Conservation (phyloP, 2,329 filamentous ascomycete species). For the Colletotrichum plurivorum region DNA sequence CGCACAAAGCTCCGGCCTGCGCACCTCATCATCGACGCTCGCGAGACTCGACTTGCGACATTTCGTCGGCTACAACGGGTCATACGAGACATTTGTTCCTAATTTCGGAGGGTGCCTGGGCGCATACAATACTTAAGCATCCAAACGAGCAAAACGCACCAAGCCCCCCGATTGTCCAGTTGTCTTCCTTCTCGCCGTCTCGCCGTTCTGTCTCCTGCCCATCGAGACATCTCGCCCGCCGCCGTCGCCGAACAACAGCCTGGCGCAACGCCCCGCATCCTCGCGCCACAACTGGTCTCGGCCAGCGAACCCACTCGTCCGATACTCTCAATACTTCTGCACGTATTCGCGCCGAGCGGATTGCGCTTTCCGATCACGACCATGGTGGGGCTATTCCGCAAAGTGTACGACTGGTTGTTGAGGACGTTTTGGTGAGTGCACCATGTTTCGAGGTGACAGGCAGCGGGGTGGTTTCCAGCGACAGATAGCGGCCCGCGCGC, state of each 20-base stretch:
- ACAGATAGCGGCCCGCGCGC: conserved; percentile 25
- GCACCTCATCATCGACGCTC: conserved; percentile 30
- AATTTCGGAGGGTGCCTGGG: conserved; percentile 50
- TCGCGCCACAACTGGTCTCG: conserved; percentile 3
- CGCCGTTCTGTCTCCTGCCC: conserved; percentile 35
- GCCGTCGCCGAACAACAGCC: conserved; percentile 12
- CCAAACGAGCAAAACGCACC: conserved; percentile 46
- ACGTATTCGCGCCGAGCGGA: conserved; percentile 36
- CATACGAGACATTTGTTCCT: conserved; percentile 60
- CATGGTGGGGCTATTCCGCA: conserved; percentile 94
- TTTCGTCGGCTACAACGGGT: conserved; percentile 51
- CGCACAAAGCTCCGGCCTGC: conserved; percentile 32
- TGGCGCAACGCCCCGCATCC: conserved; percentile 39
- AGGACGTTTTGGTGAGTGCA: conserved; percentile 91
- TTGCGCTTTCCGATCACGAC: conserved; percentile 48
- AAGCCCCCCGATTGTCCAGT: conserved; percentile 40
- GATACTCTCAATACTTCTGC: conserved; percentile 1
- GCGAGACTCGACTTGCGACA: conserved; percentile 38
- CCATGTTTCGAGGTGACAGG: conserved; percentile 9
- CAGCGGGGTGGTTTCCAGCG: conserved; percentile 30
- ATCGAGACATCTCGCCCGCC: conserved; percentile 22
- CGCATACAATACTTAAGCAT: conserved; percentile 56
- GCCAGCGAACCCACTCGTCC: conserved; percentile 5
- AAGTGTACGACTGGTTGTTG: conserved; percentile 98
- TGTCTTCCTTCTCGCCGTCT: conserved; percentile 45